phyloP scores from a whole-genome alignment of 345 rosid genomes.

The Brassica carinata region DNA sequence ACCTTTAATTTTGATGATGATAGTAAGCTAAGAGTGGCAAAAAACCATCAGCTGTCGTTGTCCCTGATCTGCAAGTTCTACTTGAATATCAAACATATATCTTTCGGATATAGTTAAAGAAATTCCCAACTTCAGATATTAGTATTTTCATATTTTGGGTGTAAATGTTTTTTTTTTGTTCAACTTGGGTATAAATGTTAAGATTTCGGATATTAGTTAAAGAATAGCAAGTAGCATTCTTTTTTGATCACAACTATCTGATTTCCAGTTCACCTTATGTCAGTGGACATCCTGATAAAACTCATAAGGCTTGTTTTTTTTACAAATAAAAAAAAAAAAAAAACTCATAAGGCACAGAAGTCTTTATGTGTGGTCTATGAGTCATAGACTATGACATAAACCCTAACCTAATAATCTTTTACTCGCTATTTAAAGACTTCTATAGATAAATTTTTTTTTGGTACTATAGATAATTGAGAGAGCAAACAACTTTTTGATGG shows the following conservation, averaged over 20 bases:
- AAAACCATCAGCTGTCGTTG: neutral
- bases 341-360: no score
- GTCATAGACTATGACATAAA: no score
- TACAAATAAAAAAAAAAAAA: no score
- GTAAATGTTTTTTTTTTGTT: no score
- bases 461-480: neutral
- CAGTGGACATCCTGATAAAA: neutral
- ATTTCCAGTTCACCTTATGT: neutral
- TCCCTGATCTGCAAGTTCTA: neutral
- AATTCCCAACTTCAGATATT: neutral
- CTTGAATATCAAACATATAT: neutral
- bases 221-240: neutral
- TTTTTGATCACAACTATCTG: neutral
- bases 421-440: neutral
- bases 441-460: no score
- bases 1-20: neutral
- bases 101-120: neutral
- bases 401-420: neutral
- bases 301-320: no score
- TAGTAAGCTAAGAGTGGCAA: neutral
- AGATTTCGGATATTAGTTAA: neutral
- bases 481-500: neutral
- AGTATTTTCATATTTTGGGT: no score
- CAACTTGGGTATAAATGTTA: no score
- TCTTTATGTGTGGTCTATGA: no score